Conservation (phyloP, 352 stramenopile species). For the Hyphochytrium catenoides region DNA sequence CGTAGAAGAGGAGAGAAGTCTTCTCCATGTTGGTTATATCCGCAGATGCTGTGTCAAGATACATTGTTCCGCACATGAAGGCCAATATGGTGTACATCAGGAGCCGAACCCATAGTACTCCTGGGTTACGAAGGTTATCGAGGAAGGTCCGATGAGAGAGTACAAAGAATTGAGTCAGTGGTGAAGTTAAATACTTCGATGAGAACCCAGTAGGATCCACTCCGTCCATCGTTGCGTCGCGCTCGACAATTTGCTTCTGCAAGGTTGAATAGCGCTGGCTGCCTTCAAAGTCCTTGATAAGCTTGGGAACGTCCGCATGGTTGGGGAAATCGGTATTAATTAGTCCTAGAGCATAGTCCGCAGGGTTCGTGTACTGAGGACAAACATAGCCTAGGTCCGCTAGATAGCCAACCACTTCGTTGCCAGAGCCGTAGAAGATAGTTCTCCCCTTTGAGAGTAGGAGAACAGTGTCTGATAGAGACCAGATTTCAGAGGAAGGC, state of each 20-base stretch:
- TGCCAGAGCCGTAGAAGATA: constrained; percentile 39
- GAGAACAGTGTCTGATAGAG: constrained; percentile 28
- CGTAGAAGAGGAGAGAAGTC: constrained; percentile 45
- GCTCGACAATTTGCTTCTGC: constrained; percentile 6
- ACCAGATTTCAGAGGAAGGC: constrained; percentile 25
- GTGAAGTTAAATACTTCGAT: too few relatives aligned
- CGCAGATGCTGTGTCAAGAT: constrained; percentile 24
- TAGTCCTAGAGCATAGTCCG: constrained; percentile 21
- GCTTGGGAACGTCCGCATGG: constrained; percentile 13
- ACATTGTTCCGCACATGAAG: constrained; percentile 41
- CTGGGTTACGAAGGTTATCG: constrained; percentile 33
- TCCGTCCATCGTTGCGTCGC: background rate
- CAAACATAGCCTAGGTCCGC: constrained; percentile 11
- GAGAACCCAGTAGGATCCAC: too few relatives aligned
- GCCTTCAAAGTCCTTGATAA: constrained; percentile 10
- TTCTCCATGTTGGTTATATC: constrained; percentile 17
- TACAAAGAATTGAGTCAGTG: constrained; percentile 17
- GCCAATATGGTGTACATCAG: constrained; percentile 39
- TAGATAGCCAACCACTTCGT: constrained; percentile 18
- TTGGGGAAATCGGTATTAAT: constrained; percentile 33
- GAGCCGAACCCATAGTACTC: constrained; percentile 33
- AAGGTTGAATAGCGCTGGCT: constrained; percentile 8
- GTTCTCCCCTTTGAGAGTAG: constrained; percentile 32
- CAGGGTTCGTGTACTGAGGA: constrained; percentile 23
- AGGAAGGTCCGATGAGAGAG: constrained; percentile 24